Evolutionary conservation across 2,329 filamentous ascomycete species (phyloP), one percentile per base, ranked within the genome.

Genomic region (Penicillium sp.): DNA sequence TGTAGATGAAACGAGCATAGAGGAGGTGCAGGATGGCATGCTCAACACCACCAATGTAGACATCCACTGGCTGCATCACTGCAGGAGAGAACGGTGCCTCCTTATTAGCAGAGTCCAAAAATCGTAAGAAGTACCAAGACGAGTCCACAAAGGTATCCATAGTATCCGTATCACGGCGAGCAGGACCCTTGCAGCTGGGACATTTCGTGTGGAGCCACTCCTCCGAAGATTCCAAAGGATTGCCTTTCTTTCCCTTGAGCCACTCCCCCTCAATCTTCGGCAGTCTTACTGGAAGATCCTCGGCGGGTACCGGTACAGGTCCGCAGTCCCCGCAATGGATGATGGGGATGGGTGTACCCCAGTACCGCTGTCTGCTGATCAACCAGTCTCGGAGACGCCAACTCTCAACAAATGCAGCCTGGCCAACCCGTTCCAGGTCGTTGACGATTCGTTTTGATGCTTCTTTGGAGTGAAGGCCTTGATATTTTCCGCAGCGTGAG

Each of bases 61-160:
- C 75, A 68, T 96, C 90, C 0, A 96, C 90, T 0, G 91, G 90
- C 41, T 94, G 80, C 14, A 77, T 76, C 7, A 61, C 49, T 4
- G 67, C 74, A n/a, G 84, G 74, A 0, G 84, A 84, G 59, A 95
- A 85, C 0, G 84, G 85, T 13, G 76, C 70, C 2, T 80, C 66
- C 13, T 77, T 61, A 61, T 94, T 92, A 16, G 84, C 77, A 1
- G 88, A 78, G 64, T 95, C 90, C 27, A 86, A 74, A 64, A 91
- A 96, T 11, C 90, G 84, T 74, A 92, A 84, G 67, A 87, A 96
- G 72, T 96, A 96, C 91, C 91, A 96, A 50, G 91, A 95, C 1
- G 91, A 96, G 74, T 96, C 91, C 57, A 96, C 91, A 74, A 96
- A 96, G 0, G 91, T 96, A 71, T 96, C 91, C 91, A 96, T 96